These are phyloP conservation scores for Globisporangium solare DNA, from an alignment of 352 stramenopile genomes.

Conservation along the genomic window DNA sequence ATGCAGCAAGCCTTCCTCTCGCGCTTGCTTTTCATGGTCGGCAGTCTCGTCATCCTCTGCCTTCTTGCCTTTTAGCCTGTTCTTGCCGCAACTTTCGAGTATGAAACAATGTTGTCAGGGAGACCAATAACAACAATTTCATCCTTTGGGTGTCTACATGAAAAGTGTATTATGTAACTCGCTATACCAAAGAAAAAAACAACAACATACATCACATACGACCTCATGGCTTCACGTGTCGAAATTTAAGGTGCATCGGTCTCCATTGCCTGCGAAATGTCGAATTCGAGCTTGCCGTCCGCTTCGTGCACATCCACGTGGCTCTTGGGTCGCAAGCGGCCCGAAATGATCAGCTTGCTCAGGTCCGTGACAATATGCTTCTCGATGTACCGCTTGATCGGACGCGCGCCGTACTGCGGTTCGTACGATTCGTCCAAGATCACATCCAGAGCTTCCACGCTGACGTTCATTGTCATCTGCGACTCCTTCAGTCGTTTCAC, in stretches of 20 bases:
- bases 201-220: too few relatives aligned
- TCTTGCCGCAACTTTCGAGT: neutral
- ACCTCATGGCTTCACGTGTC: too few relatives aligned
- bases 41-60: conserved; percentile 67
- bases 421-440: conserved; percentile 93
- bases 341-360: conserved; percentile 65
- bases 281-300: conserved; percentile 43
- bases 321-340: conserved; percentile 52
- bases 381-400: conserved; percentile 96
- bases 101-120: too few relatives aligned
- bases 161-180: too few relatives aligned
- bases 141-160: too few relatives aligned
- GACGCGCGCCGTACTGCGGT: conserved; percentile 91
- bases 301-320: conserved; percentile 56
- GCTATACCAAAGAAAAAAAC: too few relatives aligned
- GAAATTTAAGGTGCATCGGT: conserved; percentile 10
- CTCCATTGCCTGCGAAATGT: conserved; percentile 39
- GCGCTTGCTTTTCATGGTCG: conserved; percentile 62
- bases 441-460: conserved; percentile 81
- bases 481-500: conserved; percentile 68
- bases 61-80: conserved; percentile 56
- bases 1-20: conserved; percentile 73
- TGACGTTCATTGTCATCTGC: conserved; percentile 68
- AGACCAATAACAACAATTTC: too few relatives aligned
- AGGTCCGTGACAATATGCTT: conserved; percentile 91